Evolutionary conservation across 768 basidiomycete genomes (phyloP), one percentile per base, ranked within the genome.

Genomic region (Ramaria sp.): DNA sequence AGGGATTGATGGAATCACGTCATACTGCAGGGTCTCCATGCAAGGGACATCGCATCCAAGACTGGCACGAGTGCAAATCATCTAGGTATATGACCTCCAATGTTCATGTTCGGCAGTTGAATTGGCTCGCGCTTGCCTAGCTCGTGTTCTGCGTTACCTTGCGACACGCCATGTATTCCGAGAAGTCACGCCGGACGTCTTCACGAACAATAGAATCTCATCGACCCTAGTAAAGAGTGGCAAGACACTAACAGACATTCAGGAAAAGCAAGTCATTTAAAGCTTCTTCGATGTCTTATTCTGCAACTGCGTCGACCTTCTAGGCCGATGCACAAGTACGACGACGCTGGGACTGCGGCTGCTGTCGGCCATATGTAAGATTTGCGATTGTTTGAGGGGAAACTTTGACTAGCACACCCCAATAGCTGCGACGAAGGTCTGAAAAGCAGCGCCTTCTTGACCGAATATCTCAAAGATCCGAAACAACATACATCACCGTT

Each of bases 111-210:
- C 17, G 3, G 4, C 2, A 3, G 4, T 33, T 41, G 39, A 41
- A 3, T 13, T n/a, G 31, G 6, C 50, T 27, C 13, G 3, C 33
- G 5, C 15, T 30, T 4, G 31, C 17, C 27, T 27, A 88, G 87
- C 81, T 4, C 88, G 89, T 63, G 76, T 80, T 34, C 76, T 91
- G 41, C 83, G 88, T 45, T 73, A 89, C 22, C 76, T 91, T 46
- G 86, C 87, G 11, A 87, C 88, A 0, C 86, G 88, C 64, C 87
- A 90, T 66, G 78, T 90, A 53, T 73, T 86, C 33, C 74, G 76
- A 42, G 89, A 91, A 67, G 72, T 79, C 3, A 72, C 76, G 10
- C 87, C 86, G 3, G 78, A 89, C 63, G 80, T 83, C 5, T 91
- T 91, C 62, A 74, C 85, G 7, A 75, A 80, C 53, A 91, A 85